phyloP scores from a whole-genome alignment of 1,284 basidiomycete species.

The Irpex sp. region DNA sequence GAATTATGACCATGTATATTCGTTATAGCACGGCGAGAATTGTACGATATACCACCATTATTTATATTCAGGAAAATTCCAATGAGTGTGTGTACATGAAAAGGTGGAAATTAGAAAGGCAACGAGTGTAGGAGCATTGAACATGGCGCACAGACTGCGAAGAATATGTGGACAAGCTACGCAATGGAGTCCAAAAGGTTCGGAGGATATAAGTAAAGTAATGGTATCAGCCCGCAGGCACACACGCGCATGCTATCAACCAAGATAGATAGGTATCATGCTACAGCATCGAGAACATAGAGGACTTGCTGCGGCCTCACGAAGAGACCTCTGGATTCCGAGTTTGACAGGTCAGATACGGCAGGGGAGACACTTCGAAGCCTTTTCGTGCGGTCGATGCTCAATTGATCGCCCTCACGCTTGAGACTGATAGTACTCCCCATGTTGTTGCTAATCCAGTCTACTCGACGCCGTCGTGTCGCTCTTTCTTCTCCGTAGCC shows the following conservation, averaged over 20 bases:
- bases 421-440: conserved; percentile 39
- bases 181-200: conserved; percentile 1
- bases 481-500: conserved; percentile 48
- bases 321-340: conserved; percentile 71
- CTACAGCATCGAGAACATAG: conserved; percentile 75
- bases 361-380: conserved; percentile 70
- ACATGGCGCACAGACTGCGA: neutral
- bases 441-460: conserved; percentile 27
- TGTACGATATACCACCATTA: neutral
- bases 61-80: neutral
- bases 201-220: conserved; percentile 6
- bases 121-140: conserved; percentile 1
- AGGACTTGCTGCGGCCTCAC: conserved; percentile 79
- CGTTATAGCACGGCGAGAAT: neutral
- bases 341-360: conserved; percentile 55
- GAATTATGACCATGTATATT: no score
- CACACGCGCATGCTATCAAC: neutral
- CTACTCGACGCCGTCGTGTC: conserved; percentile 46
- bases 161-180: neutral
- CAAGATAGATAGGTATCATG: conserved; percentile 27
- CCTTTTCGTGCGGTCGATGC: conserved; percentile 58
- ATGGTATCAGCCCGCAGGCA: conserved; percentile 4
- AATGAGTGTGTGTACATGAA: conserved; percentile 1
- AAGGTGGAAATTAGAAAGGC: neutral
- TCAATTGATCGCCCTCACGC: conserved; percentile 65